Evolutionary conservation across 2,329 filamentous ascomycete species (phyloP).

Genomic region (Diplodia corticola): DNA sequence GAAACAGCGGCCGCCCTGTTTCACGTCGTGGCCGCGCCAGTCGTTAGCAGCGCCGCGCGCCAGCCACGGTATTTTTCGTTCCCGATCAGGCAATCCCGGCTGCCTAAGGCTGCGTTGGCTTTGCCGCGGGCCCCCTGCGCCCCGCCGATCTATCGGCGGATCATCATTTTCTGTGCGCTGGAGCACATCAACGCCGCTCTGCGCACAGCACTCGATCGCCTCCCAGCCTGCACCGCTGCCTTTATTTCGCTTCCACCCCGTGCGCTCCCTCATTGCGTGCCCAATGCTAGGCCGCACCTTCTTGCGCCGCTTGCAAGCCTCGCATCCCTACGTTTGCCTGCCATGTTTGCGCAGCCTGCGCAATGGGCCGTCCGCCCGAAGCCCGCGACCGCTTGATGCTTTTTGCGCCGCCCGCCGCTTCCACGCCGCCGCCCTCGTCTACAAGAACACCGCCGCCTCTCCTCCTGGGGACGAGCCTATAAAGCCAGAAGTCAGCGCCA

Average conservation of each 20-base stretch:
- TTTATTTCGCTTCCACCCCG: not conserved
- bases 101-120: conserved; percentile 2
- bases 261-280: not conserved
- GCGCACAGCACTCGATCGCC: conserved; percentile 6
- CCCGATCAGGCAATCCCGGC: not conserved
- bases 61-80: not conserved
- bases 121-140: not conserved
- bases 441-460: not conserved
- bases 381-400: not conserved
- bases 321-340: conserved; percentile 13
- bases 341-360: conserved; percentile 18
- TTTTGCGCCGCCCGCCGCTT: not conserved
- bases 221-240: not conserved
- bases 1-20: conserved; percentile 2
- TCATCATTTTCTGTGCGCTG: conserved; percentile 11
- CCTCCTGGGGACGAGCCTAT: not conserved
- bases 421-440: not conserved
- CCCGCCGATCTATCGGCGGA: conserved; percentile 12
- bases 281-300: conserved; percentile 19
- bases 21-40: not conserved
- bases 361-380: not conserved
- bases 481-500: not conserved
- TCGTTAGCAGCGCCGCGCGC: not conserved
- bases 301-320: not conserved
- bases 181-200: not conserved